Evolutionary conservation across 768 basidiomycete genomes (phyloP), one percentile per base, ranked within the genome.

Genomic region (Trametes elegans): DNA sequence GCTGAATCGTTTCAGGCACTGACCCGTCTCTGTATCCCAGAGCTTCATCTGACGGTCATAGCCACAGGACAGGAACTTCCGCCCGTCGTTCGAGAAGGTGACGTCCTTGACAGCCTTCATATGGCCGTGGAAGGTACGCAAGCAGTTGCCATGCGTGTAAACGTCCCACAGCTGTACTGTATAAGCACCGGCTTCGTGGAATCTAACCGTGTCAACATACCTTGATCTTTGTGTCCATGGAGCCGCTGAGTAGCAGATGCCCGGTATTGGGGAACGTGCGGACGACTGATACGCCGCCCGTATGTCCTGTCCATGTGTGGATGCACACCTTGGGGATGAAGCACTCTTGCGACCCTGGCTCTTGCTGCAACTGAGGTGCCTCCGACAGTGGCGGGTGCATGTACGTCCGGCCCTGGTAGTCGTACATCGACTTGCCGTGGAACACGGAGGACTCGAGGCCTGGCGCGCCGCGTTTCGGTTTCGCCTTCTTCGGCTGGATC

Each of bases 151-250:
- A 64, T 96, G 91, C 39, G 90, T 92, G 67, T 99, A 98, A 3
- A 98, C 81, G 66, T 98, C 97, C 97, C 97, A 99, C 28, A 99
- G 80, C 94, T 98, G 63, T n/a, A 59, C 23, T 5, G n/a, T 38
- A 27, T 59, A 18, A 61, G 60, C 48, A 55, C 36, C 26, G 49
- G 13, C 9, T 3, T 14, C 41, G 36, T 4, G 42, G 45, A 38
- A 45, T 31, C 47, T 27, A 35, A 44, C 18, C 40, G 23, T 27
- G 3, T 23, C 31, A 50, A 64, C 76, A 23, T 67, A 87, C 94
- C 80, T 99, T 99, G 74, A 99, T 91, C 70, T 98, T 95, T 8
- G 93, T 98, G 70, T 99, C 97, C 93, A 98, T 94, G 41, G 91
- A 93, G 0, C 88, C 96, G 68, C 90, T 93, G 58, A 99, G 83